Percentiles rank a stretch among this genome's conserved stretches.
Conservation (phyloP, 164 flowering plant species). For the Piper longum region DNA sequence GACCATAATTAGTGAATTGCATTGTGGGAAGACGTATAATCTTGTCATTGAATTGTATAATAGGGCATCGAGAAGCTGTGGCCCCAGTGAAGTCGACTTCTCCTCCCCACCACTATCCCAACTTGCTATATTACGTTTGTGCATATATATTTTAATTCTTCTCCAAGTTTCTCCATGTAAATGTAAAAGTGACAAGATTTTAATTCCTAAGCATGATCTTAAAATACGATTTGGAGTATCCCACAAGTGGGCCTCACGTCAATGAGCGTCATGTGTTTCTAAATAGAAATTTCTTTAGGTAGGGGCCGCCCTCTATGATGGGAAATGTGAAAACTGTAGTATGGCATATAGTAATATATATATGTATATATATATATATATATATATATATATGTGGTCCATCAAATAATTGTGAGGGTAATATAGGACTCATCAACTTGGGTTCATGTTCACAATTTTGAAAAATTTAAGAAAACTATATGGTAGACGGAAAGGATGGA, state of each 20-base stretch:
- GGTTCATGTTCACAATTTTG: not conserved
- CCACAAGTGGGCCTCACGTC: not conserved
- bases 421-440: not conserved
- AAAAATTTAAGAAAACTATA: too few species aligned
- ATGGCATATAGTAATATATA: not conserved
- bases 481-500: too few species aligned
- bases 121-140: too few species aligned
- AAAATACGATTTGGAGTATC: not conserved
- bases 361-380: too few species aligned
- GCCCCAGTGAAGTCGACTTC: not conserved
- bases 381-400: not conserved
- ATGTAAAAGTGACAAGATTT: not conserved
- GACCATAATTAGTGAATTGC: too few species aligned
- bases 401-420: not conserved
- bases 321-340: not conserved
- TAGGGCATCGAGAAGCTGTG: not conserved
- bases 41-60: not conserved
- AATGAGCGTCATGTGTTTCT: conserved; percentile 1
- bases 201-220: not conserved
- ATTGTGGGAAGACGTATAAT: not conserved
- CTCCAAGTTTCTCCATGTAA: not conserved
- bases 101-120: conserved; percentile 4
- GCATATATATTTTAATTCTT: too few species aligned
- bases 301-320: not conserved
- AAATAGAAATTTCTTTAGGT: not conserved